phyloP scores from a whole-genome alignment of 305 asterid genomes.

The Fraxinus ornus region DNA sequence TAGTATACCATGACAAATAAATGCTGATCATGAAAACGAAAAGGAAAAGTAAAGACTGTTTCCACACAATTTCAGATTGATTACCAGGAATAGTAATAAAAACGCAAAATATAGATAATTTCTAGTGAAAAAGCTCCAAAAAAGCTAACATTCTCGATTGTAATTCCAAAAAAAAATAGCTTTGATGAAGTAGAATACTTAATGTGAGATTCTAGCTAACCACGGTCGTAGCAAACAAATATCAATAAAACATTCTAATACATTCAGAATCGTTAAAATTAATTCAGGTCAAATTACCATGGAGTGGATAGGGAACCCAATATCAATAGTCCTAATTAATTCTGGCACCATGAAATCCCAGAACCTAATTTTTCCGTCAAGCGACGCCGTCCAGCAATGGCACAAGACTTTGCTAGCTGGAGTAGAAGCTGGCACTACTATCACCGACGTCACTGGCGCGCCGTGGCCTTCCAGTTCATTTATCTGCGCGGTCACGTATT shows the following conservation, averaged over 20 bases:
- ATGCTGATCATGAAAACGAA: background rate
- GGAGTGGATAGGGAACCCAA: slow-evolving; percentile 60
- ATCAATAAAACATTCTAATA: background rate
- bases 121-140: background rate
- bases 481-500: slow-evolving; percentile 41
- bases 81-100: background rate
- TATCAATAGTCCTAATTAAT: slow-evolving; percentile 55
- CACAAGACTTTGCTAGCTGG: slow-evolving; percentile 51
- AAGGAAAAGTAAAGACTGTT: background rate
- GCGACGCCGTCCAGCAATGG: slow-evolving; percentile 87
- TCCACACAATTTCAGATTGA: background rate
- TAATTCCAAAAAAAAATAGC: background rate
- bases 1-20: background rate
- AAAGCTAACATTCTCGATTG: background rate
- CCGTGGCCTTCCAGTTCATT: slow-evolving; percentile 83
- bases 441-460: slow-evolving; percentile 74
- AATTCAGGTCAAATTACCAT: slow-evolving; percentile 51
- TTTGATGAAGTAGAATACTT: background rate
- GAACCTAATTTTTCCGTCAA: slow-evolving; percentile 80
- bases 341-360: slow-evolving; percentile 86
- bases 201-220: background rate
- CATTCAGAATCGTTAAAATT: background rate
- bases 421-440: slow-evolving; percentile 64
- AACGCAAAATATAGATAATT: background rate
- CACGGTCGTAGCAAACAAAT: background rate